phyloP scores from a whole-genome alignment of 148 eudicot species.

The Amaranthus cruentus region DNA sequence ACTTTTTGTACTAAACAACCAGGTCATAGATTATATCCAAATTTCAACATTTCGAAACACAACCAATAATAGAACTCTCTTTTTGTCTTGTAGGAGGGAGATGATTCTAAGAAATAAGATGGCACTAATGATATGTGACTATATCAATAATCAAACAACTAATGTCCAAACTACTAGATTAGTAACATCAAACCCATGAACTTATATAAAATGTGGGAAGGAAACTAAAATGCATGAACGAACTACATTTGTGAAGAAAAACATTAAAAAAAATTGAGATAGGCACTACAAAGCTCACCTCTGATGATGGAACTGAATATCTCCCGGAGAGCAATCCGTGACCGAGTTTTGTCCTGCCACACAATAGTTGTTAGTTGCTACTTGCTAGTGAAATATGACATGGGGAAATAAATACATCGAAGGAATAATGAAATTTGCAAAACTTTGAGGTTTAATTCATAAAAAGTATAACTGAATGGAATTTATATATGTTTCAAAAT shows the following conservation, averaged over 20 bases:
- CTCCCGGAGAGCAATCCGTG: slow-evolving; percentile 94
- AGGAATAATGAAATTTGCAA: not conserved
- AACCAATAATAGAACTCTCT: not conserved
- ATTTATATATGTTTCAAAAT: too few species aligned
- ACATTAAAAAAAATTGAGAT: not conserved
- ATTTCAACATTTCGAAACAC: not conserved
- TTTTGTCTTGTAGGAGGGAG: not conserved
- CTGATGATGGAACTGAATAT: slow-evolving; percentile 64
- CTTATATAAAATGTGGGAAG: too few species aligned
- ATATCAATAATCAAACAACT: not conserved
- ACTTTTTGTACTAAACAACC: not conserved
- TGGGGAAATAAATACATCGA: not conserved
- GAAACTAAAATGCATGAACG: too few species aligned
- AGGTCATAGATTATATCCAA: too few species aligned
- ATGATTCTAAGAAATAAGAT: not conserved
- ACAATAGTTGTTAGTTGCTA: slow-evolving; percentile 6
- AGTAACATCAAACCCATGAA: too few species aligned
- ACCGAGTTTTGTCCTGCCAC: slow-evolving; percentile 68
- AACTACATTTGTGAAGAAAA: not conserved
- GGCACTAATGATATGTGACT: not conserved
- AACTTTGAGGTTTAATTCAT: too few species aligned
- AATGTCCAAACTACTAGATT: not conserved
- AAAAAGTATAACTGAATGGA: too few species aligned
- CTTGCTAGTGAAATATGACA: slow-evolving; percentile 4
- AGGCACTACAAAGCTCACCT: slow-evolving; percentile 41